Evolutionary conservation across 208 protist species (phyloP).

Genomic region (Wallacemonas sp.): DNA sequence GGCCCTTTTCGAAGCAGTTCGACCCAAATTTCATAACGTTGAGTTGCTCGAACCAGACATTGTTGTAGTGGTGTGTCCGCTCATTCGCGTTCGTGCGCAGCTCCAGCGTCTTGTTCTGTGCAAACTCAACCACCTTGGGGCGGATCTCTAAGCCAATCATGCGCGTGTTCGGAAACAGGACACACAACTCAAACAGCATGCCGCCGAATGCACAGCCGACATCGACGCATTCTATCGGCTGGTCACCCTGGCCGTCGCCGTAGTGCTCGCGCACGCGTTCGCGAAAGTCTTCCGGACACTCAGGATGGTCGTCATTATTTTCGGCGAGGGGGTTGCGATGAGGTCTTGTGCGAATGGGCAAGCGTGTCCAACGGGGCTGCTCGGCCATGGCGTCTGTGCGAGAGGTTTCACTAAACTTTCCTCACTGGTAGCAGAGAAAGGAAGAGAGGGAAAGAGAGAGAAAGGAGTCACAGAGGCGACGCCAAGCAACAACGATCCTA

Average conservation of each 20-base stretch:
- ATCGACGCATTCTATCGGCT: conserved; percentile 82
- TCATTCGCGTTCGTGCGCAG: conserved; percentile 34
- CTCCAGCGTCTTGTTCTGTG: conserved; percentile 73
- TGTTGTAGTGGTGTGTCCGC: conserved; percentile 83
- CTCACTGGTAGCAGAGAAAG: no score
- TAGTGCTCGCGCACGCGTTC: conserved; percentile 43
- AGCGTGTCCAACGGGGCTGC: conserved; percentile 76
- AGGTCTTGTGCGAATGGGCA: conserved; percentile 90
- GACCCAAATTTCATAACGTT: conserved; percentile 99
- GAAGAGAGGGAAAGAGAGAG: no score
- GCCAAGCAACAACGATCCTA: no score
- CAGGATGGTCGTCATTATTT: conserved; percentile 86
- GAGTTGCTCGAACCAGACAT: conserved; percentile 94
- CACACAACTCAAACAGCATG: conserved; percentile 88
- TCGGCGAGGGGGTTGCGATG: conserved; percentile 94
- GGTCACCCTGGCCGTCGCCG: conserved; percentile 34
- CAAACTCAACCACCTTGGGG: conserved; percentile 93
- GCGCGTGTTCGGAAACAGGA: conserved; percentile 92
- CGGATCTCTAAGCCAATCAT: conserved; percentile 98
- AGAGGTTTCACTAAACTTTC: no score
- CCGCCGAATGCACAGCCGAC: conserved; percentile 98
- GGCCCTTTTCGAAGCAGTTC: conserved; percentile 96
- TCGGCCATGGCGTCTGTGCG: no score
- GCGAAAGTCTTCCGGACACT: conserved; percentile 66
- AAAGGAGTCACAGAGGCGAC: no score